Base-by-base conservation (phyloP, 352 stramenopile genomes). In the Globisporangium takayamanum region DNA sequence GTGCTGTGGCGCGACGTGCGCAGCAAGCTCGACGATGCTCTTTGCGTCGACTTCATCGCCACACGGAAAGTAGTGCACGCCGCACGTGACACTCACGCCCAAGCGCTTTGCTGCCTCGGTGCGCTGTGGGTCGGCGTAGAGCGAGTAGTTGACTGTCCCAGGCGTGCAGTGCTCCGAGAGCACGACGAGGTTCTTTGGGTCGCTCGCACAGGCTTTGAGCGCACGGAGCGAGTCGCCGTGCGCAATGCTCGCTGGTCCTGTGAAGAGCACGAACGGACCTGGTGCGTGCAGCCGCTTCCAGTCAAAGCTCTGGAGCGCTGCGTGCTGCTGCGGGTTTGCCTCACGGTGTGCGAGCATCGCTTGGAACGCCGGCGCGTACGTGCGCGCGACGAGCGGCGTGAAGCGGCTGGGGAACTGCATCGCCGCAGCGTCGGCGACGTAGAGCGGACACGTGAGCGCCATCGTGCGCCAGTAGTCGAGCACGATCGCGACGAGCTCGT, bases 31-130 rank as follows among this genome's bases (percentile, higher is more conserved):
- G 30, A 93, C 80, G 41, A 94, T 91, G 47, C 82, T 93, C 60
- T 88, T 91, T 2, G 84, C 74, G 45, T 94, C 86, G 12, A 91
- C 78, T 73, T 95, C 86, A 62, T 95, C 84, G 10, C 84, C 71
- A 46, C 81, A 91, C 41, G 86, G 86, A 41, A 94, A 87, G 33
- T 89, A 92, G 58, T 95, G 86, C 16, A 95, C 80, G 11, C 86
- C 84, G 50, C 86, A 95, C 16, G 72, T 67, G 16, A 95, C 68
- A 7, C 67, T 72, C 3, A 83, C 79, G n/a, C 80, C 77, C 16
- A 95, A 68, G 0, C 74, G 69, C 59, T 95, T 94, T 54, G 69
- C 87, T 10, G 79, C 73, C 18, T 87, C 78, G 26, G 79, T 82
- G 1, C 84, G 80, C 41, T 89, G 73, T 39, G 83, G 72, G 36